Conservation (phyloP, 2,329 filamentous ascomycete species). For the Xylaria sp. region DNA sequence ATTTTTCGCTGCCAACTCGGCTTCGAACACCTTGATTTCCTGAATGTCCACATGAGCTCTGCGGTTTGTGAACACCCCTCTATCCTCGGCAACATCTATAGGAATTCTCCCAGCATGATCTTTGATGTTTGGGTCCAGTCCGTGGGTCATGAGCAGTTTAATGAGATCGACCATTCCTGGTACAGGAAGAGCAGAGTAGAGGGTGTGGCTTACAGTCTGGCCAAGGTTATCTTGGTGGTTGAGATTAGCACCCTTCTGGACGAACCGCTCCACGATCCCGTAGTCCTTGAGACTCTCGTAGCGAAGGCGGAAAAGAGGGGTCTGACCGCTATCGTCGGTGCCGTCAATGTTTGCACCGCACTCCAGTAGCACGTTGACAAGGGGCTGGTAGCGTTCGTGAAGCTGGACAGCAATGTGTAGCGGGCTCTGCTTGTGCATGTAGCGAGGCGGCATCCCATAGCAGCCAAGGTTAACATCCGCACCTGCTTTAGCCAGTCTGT, state of each 20-base stretch:
- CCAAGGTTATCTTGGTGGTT: slow-evolving; percentile 6
- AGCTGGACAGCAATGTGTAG: slow-evolving; percentile 5
- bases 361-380: slow-evolving; percentile 7
- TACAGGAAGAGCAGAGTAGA: not conserved
- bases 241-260: slow-evolving; percentile 1
- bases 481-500: not conserved
- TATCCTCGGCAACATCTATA: not conserved
- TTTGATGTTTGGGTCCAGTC: not conserved
- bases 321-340: not conserved
- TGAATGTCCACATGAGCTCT: too few species aligned
- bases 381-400: not conserved
- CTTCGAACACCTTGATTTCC: too few species aligned
- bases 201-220: not conserved
- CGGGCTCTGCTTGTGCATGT: not conserved
- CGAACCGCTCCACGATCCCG: not conserved
- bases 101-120: not conserved
- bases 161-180: not conserved
- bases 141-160: not conserved
- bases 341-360: slow-evolving; percentile 7
- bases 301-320: slow-evolving; percentile 1
- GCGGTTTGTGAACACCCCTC: too few species aligned
- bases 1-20: too few species aligned
- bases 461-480: not conserved
- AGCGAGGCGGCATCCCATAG: not conserved
- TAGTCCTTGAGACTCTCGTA: not conserved